Evolutionary conservation across 2,329 filamentous ascomycete genomes (phyloP), one percentile per base, ranked within the genome.

Genomic region (Zasmidium citrigriseum): DNA sequence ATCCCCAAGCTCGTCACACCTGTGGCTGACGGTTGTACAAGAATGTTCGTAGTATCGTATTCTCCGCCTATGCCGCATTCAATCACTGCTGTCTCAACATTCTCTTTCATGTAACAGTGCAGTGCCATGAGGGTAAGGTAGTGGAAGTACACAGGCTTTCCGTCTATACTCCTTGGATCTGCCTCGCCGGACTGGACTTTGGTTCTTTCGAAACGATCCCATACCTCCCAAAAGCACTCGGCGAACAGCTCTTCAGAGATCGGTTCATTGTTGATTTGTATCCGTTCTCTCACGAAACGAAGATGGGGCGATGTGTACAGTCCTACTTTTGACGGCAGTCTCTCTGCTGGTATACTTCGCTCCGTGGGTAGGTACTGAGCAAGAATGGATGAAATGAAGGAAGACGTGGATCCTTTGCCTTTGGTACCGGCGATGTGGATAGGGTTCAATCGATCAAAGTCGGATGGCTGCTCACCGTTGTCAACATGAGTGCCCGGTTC

Each of bases 21-120:
- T 1, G 86, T 84, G 1, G 87, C 88, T 5, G 84, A 87, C 1
- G 92, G 89, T 12, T 84, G 81, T 11, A 82, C 79, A 4, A 99
- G 75, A 21, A 98, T 84, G 70, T 98, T 98, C 10, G 95, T 99
- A 24, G 89, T 89, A 70, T 98, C 93, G 69, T 92, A 92, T 76
- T 96, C 91, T 50, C 93, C 95, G 16, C 95, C 95, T 63, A 98
- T 96, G 0, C 95, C 95, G 68, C 91, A 96, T 76, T 99, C 95
- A 29, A 98, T 83, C 10, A 98, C 86, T 0, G 91, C 93, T 18
- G 86, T 86, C 62, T 87, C 82, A 0, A 97, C 87, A 1, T 88
- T 87, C 72, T 95, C 89, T 49, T 81, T 75, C 23, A 96, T 70
- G 67, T 96, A 99, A 1, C 88, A 83, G 69, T 96, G 92, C 68